Conservation (phyloP, 768 basidiomycete genomes). For the Collybiopsis luxurians region DNA sequence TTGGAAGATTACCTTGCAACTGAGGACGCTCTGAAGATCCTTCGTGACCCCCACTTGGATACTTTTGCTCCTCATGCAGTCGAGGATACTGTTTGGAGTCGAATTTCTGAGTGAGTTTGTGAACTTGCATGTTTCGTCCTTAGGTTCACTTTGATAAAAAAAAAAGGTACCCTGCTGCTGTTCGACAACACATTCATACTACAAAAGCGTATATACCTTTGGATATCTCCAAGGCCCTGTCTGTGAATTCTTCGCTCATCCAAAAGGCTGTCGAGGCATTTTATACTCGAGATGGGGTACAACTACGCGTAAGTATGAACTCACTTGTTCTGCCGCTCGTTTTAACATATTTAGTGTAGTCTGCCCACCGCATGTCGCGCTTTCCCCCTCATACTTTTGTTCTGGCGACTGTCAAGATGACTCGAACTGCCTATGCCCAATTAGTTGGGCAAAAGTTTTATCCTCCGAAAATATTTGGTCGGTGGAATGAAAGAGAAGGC, state of each 20-base stretch:
- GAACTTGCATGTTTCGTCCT: background rate
- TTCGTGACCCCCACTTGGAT: constrained; percentile 49
- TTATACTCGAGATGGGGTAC: constrained; percentile 91
- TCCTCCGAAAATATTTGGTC: constrained; percentile 86
- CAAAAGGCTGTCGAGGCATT: constrained; percentile 91
- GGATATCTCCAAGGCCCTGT: constrained; percentile 75
- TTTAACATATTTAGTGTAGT: constrained; percentile 39
- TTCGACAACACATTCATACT: constrained; percentile 66
- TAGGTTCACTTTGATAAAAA: background rate
- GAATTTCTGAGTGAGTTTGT: constrained; percentile 58
- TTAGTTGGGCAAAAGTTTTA: constrained; percentile 88
- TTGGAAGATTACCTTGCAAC: constrained; percentile 52
- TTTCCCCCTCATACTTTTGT: constrained; percentile 75
- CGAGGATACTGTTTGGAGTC: constrained; percentile 65
- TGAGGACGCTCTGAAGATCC: constrained; percentile 60
- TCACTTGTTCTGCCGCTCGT: background rate
- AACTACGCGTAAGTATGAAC: constrained; percentile 66
- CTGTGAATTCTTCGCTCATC: constrained; percentile 60
- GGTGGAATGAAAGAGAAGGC: constrained; percentile 61
- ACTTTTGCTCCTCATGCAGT: constrained; percentile 63
- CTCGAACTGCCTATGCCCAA: constrained; percentile 93
- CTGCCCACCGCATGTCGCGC: constrained; percentile 84
- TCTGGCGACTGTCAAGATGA: constrained; percentile 69
- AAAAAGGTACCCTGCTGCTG: constrained; percentile 66
- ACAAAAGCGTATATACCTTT: constrained; percentile 78